These are phyloP conservation scores for Ceratopteris richardii DNA, from an alignment of 75 land plant genomes.

Conservation along the genomic window DNA sequence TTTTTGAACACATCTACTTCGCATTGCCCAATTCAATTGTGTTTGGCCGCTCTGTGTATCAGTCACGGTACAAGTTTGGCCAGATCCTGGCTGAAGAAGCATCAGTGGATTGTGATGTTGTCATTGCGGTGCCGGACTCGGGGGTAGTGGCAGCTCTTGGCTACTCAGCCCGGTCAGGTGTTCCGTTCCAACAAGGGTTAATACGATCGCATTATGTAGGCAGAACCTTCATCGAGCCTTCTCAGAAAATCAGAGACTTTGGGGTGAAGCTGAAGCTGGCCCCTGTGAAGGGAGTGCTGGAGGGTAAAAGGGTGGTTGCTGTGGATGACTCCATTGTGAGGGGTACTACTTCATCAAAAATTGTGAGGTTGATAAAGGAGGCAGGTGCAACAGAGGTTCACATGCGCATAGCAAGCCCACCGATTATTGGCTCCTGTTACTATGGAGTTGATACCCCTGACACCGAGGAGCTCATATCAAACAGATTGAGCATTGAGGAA, in stretches of 20 bases:
- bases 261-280: slow-evolving; percentile 87
- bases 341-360: slow-evolving; percentile 93
- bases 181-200: slow-evolving; percentile 83
- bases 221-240: slow-evolving; percentile 88
- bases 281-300: slow-evolving; percentile 65
- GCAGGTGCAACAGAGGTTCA: slow-evolving; percentile 94
- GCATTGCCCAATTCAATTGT: slow-evolving; percentile 74
- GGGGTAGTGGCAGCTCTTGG: slow-evolving; percentile 94
- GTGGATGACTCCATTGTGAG: slow-evolving; percentile 95
- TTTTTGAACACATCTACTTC: slow-evolving; percentile 92
- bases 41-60: slow-evolving; percentile 76
- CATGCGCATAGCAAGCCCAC: slow-evolving; percentile 94
- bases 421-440: slow-evolving; percentile 85
- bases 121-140: slow-evolving; percentile 93
- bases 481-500: slow-evolving; percentile 66
- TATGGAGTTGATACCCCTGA: slow-evolving; percentile 95
- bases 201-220: slow-evolving; percentile 93
- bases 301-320: slow-evolving; percentile 91
- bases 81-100: slow-evolving; percentile 63
- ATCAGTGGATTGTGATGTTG: slow-evolving; percentile 89
- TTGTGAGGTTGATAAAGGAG: slow-evolving; percentile 68
- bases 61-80: slow-evolving; percentile 58
- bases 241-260: slow-evolving; percentile 85
- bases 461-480: slow-evolving; percentile 72
- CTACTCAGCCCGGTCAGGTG: slow-evolving; percentile 49